Percentiles rank a stretch among this genome's conserved stretches.
These are phyloP conservation scores for Straminergon stramineum DNA, from an alignment of 225 moss, liverwort and hornwort genomes.

Conservation along the genomic window DNA sequence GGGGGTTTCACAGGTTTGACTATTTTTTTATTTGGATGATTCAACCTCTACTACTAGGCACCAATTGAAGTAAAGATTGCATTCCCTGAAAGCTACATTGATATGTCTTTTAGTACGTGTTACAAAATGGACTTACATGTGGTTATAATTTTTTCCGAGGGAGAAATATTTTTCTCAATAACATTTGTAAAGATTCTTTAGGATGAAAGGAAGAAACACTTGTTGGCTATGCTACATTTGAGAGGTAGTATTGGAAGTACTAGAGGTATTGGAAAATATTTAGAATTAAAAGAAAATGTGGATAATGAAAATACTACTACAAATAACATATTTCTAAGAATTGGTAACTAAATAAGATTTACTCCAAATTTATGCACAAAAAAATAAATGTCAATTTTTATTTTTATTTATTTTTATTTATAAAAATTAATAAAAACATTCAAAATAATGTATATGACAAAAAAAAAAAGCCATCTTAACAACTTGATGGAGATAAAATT, in stretches of 20 bases:
- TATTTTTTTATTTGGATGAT: neutral
- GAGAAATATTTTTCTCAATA: neutral
- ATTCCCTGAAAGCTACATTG: neutral
- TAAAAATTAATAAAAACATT: neutral
- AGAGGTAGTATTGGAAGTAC: neutral
- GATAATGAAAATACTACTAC: no score
- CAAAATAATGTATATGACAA: no score
- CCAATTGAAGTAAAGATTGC: neutral
- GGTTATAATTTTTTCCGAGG: neutral
- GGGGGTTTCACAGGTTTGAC: accelerated
- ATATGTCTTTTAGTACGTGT: neutral
- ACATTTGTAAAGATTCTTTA: neutral
- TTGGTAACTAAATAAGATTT: neutral
- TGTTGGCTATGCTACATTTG: neutral
- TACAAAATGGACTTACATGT: neutral
- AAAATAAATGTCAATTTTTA: neutral
- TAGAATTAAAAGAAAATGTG: neutral
- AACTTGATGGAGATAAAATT: neutral
- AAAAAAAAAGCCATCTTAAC: neutral
- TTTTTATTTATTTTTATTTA: no score
- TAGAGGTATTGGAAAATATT: neutral
- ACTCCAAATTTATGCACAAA: neutral
- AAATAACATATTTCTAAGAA: neutral
- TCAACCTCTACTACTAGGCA: neutral
- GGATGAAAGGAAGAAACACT: neutral